Conservation (phyloP, 2,329 filamentous ascomycete species). For the Exophiala dermatitidis region DNA sequence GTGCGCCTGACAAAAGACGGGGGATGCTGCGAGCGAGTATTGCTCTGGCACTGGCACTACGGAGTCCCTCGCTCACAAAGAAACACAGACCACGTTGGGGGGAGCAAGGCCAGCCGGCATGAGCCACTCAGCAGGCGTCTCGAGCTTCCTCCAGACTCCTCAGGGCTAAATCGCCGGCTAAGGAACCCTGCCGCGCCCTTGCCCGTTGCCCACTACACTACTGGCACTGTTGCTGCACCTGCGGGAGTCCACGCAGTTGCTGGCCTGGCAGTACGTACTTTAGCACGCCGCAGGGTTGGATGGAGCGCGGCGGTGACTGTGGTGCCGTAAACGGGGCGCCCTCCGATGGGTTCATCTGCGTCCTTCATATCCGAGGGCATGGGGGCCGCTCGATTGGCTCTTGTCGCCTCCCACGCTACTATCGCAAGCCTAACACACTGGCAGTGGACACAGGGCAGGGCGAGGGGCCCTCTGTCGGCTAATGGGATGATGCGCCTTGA, state of each 20-base stretch:
- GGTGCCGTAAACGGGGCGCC: neutral
- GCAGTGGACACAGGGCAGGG: neutral
- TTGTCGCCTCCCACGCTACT: neutral
- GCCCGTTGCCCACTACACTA: neutral
- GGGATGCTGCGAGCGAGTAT: no score
- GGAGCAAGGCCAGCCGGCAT: neutral
- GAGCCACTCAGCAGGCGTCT: neutral
- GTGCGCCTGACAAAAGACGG: neutral
- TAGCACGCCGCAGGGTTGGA: neutral
- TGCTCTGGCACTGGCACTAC: neutral
- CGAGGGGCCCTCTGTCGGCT: neutral
- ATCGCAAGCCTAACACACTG: neutral
- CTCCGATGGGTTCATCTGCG: constrained; percentile 2
- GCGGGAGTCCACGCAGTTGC: no score
- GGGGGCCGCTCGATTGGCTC: neutral
- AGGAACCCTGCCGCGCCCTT: neutral
- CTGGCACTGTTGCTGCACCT: neutral
- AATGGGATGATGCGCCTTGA: neutral
- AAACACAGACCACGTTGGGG: neutral
- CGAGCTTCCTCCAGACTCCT: neutral
- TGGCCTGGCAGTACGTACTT: no score
- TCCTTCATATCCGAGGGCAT: neutral
- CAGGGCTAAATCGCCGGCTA: neutral
- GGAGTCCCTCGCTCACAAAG: neutral
- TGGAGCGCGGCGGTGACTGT: neutral